Evolutionary conservation across 1,284 basidiomycete genomes (phyloP).

Genomic region (Leccinum pachyderme): DNA sequence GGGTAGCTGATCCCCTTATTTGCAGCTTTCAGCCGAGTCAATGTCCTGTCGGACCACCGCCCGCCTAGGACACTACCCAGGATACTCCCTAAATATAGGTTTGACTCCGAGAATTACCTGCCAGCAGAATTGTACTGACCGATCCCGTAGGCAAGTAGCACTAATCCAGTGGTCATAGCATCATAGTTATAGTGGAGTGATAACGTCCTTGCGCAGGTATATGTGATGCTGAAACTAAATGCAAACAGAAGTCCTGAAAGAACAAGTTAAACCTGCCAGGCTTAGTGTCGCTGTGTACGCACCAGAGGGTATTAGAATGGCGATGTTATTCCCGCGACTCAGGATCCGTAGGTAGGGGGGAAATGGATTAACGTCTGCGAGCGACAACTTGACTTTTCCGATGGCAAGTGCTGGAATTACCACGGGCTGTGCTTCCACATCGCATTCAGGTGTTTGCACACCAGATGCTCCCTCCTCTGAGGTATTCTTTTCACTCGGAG

Average conservation of each 20-base stretch:
- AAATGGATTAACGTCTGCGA: slow-evolving; percentile 25
- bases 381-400: slow-evolving; percentile 28
- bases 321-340: slow-evolving; percentile 18
- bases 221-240: slow-evolving; percentile 66
- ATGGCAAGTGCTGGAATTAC: slow-evolving; percentile 29
- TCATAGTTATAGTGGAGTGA: slow-evolving; percentile 65
- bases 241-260: slow-evolving; percentile 62
- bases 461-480: background rate
- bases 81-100: slow-evolving; percentile 52
- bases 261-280: slow-evolving; percentile 52
- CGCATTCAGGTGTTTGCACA: background rate
- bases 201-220: slow-evolving; percentile 73
- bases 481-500: slow-evolving; percentile 4
- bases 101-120: background rate
- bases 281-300: background rate
- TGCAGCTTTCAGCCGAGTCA: slow-evolving; percentile 54
- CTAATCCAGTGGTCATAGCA: slow-evolving; percentile 74
- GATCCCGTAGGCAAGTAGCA: slow-evolving; percentile 72
- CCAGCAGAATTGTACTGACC: slow-evolving; percentile 39
- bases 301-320: slow-evolving; percentile 24
- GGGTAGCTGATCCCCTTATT: slow-evolving; percentile 65
- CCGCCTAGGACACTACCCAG: slow-evolving; percentile 75
- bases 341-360: slow-evolving; percentile 19
- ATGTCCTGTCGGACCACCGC: slow-evolving; percentile 68
- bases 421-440: slow-evolving; percentile 24